Conservation (phyloP, 495 filamentous ascomycete species). For the Aspergillus saccharolyticus region DNA sequence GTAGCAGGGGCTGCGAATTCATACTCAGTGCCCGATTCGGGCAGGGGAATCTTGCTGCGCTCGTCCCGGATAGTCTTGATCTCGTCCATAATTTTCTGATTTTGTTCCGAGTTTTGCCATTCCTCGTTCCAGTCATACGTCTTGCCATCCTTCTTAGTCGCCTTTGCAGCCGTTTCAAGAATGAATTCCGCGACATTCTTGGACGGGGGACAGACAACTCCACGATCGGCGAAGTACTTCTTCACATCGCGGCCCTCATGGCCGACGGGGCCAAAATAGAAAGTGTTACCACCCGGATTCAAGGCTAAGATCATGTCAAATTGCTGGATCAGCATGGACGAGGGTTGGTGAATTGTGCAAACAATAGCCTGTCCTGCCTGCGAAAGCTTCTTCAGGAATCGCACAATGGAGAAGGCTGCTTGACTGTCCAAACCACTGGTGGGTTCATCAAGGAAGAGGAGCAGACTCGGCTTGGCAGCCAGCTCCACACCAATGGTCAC, state of each 20-base stretch:
- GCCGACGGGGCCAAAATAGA: conserved; percentile 71
- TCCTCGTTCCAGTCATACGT: conserved; percentile 64
- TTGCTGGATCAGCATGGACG: conserved; percentile 63
- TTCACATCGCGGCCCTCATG: conserved; percentile 56
- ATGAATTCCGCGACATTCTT: conserved; percentile 87
- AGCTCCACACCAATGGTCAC: conserved; percentile 92
- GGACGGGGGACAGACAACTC: conserved; percentile 52
- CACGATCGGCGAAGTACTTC: conserved; percentile 62
- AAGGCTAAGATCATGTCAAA: conserved; percentile 74
- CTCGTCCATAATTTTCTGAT: conserved; percentile 48
- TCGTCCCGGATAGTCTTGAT: conserved; percentile 56
- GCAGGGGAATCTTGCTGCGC: conserved; percentile 44
- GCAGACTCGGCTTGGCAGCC: conserved; percentile 74
- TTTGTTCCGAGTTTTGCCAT: conserved; percentile 60
- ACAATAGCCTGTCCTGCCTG: conserved; percentile 69
- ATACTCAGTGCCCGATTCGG: conserved; percentile 34
- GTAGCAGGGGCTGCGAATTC: conserved; percentile 62
- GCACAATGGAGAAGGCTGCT: conserved; percentile 74
- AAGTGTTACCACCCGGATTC: conserved; percentile 64
- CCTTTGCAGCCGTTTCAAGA: conserved; percentile 70
- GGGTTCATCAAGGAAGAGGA: conserved; percentile 80
- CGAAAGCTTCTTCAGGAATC: conserved; percentile 79
- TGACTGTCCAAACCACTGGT: conserved; percentile 82
- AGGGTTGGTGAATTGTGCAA: conserved; percentile 81
- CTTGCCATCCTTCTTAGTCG: conserved; percentile 45